These are phyloP conservation scores for Phalaenopsis equestris DNA, from an alignment of 106 monocot genomes.

Conservation along the genomic window DNA sequence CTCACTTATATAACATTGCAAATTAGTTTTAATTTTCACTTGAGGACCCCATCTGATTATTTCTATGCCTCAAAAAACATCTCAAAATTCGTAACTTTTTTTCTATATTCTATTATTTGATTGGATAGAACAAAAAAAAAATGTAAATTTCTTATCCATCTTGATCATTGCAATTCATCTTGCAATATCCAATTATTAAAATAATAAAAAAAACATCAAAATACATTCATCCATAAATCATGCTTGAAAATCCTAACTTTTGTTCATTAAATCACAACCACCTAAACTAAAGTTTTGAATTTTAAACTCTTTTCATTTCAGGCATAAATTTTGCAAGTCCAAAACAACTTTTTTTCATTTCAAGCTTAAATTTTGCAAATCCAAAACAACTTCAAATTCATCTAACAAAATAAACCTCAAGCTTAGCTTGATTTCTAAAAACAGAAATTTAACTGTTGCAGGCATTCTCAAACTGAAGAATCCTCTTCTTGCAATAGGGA, in stretches of 20 bases:
- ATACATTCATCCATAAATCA: not conserved
- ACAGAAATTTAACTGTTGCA: slow-evolving; percentile 8
- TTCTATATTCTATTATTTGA: not conserved
- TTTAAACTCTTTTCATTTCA: no score
- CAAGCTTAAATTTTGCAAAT: no score
- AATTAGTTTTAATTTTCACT: not conserved
- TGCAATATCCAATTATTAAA: no score
- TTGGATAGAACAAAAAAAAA: no score
- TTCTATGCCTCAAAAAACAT: not conserved
- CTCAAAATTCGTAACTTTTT: not conserved
- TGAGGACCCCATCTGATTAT: not conserved
- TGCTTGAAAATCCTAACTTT: not conserved
- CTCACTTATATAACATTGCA: not conserved
- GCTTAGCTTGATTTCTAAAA: not conserved
- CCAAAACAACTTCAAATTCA: not conserved
- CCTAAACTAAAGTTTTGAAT: no score
- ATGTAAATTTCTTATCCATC: not conserved
- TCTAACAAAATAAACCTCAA: not conserved
- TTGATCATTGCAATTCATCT: not conserved
- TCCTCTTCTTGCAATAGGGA: slow-evolving; percentile 28
- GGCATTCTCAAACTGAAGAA: slow-evolving; percentile 62
- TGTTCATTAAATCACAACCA: no score
- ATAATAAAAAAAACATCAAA: not conserved
- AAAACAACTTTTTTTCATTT: not conserved
- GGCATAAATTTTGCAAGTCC: no score